Percentiles rank a stretch among this genome's conserved stretches.
Conservation (phyloP, 1,284 basidiomycete species). For the Moniliella sp. region DNA sequence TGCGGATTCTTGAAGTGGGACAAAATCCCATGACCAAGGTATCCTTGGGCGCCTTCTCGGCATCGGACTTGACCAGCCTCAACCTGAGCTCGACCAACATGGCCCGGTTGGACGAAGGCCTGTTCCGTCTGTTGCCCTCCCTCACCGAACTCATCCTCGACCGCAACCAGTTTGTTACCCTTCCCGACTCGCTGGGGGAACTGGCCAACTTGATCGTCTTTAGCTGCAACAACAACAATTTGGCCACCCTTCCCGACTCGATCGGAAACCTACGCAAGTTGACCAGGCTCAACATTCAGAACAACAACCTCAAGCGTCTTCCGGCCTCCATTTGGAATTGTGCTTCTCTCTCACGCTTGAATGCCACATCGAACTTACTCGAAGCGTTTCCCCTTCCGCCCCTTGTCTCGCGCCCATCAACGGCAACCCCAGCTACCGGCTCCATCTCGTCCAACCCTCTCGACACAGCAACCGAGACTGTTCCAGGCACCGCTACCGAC, state of each 20-base stretch:
- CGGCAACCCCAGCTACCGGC: too few relatives aligned
- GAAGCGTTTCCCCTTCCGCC: conserved; percentile 52
- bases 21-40: conserved; percentile 27
- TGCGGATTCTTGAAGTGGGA: conserved; percentile 16
- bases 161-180: conserved; percentile 51
- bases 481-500: neutral
- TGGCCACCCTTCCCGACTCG: conserved; percentile 53
- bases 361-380: conserved; percentile 71
- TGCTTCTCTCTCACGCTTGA: conserved; percentile 50
- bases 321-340: conserved; percentile 68
- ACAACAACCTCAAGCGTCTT: conserved; percentile 64
- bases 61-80: conserved; percentile 53
- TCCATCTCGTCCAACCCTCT: conserved; percentile 12
- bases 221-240: conserved; percentile 70
- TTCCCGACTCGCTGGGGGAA: conserved; percentile 60
- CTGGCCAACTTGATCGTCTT: conserved; percentile 52
- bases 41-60: conserved; percentile 31
- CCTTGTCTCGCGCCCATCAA: too few relatives aligned
- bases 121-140: conserved; percentile 17
- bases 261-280: conserved; percentile 60
- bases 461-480: neutral
- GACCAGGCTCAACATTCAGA: conserved; percentile 62
- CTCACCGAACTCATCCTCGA: conserved; percentile 22
- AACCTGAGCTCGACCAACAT: conserved; percentile 80
- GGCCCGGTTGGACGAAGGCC: conserved; percentile 51